Percentiles rank a stretch among this genome's conserved stretches.
Conservation (phyloP, 371 early-diverging fungal species). For the Rhizopus microsporus region DNA sequence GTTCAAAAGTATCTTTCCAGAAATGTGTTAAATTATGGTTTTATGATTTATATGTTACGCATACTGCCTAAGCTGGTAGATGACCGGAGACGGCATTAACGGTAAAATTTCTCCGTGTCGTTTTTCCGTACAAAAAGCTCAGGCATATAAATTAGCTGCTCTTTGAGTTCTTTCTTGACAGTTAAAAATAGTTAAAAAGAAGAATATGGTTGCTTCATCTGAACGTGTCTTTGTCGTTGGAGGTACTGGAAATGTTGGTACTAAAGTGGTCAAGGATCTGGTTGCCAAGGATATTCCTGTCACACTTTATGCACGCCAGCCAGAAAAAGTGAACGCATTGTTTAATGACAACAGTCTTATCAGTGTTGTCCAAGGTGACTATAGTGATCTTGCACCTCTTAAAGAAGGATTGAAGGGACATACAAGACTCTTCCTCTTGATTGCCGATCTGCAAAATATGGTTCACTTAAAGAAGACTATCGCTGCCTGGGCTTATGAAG, state of each 20-base stretch:
- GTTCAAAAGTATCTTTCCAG: too few relatives aligned
- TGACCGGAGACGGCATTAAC: too few relatives aligned
- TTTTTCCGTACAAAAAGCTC: too few relatives aligned
- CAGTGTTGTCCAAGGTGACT: constrained; percentile 30
- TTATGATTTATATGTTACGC: too few relatives aligned
- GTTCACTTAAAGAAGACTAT: constrained; percentile 5
- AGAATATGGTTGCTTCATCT: background rate
- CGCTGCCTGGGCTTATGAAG: constrained; percentile 22
- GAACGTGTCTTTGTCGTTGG: constrained; percentile 32
- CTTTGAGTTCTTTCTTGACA: too few relatives aligned
- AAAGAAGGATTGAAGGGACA: constrained; percentile 18
- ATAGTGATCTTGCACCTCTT: constrained; percentile 7
- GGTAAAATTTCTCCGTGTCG: too few relatives aligned
- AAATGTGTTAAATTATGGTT: too few relatives aligned
- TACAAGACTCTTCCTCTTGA: constrained; percentile 29
- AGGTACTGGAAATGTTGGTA: constrained; percentile 36
- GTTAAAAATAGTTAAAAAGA: too few relatives aligned
- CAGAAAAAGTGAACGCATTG: constrained; percentile 13
- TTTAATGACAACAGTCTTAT: constrained; percentile 9
- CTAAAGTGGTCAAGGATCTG: constrained; percentile 15
- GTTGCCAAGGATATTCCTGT: constrained; percentile 10
- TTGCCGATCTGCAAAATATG: constrained; percentile 9
- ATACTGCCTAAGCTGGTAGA: too few relatives aligned
- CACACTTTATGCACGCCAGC: constrained; percentile 31
- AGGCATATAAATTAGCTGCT: too few relatives aligned